A percentile compares a stretch with the other conserved stretches of the same genome.
Conservation (phyloP, 495 filamentous ascomycete genomes). For the Penicillium subrubescens region DNA sequence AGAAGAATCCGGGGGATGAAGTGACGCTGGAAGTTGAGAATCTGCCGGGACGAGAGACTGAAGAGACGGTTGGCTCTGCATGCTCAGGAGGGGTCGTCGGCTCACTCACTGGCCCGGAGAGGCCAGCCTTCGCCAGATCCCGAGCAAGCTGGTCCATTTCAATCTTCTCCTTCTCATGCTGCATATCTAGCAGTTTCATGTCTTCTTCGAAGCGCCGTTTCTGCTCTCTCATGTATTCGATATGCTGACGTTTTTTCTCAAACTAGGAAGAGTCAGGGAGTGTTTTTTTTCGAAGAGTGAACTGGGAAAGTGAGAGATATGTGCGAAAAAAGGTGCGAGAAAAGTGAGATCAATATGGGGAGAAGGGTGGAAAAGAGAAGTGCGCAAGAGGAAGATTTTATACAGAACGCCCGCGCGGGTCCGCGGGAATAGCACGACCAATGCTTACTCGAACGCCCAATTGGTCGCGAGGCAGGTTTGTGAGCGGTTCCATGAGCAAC, state of each 20-base stretch:
- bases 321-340: neutral
- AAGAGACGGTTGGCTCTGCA: slow-evolving; percentile 72
- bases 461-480: neutral
- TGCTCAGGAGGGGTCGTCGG: slow-evolving; percentile 97
- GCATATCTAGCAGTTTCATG: slow-evolving; percentile 81
- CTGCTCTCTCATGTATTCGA: slow-evolving; percentile 82
- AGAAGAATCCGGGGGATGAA: slow-evolving; percentile 76
- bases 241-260: slow-evolving; percentile 88
- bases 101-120: slow-evolving; percentile 80
- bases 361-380: neutral
- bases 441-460: neutral
- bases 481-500: neutral
- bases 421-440: neutral
- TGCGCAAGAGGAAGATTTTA: neutral
- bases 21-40: slow-evolving; percentile 82
- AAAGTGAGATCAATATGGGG: neutral
- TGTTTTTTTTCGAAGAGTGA: neutral
- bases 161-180: slow-evolving; percentile 75
- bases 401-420: neutral
- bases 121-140: slow-evolving; percentile 64
- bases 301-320: too few species aligned
- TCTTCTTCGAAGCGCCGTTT: slow-evolving; percentile 83
- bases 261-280: slow-evolving; percentile 58
- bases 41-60: slow-evolving; percentile 74
- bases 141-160: slow-evolving; percentile 82